Evolutionary conservation across 148 eudicot species (phyloP), one percentile per base, ranked within the genome.

Genomic region (Arctostaphylos glauca): DNA sequence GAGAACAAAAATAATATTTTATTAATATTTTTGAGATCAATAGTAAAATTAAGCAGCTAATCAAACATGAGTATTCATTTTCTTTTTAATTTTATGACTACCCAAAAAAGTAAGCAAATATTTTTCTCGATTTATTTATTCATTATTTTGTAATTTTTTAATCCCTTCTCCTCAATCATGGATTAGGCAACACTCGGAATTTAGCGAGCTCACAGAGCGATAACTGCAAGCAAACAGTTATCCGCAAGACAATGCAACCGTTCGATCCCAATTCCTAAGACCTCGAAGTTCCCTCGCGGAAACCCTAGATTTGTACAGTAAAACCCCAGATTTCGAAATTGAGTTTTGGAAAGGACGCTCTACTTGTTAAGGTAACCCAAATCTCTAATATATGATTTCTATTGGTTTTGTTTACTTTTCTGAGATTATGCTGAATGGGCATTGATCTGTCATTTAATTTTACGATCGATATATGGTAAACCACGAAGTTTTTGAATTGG

Each of bases 251-350:
- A 80, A 48, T 47, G 76, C 62, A 80, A 68, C 38, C 76, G 53
- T 12, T 1, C 76, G 7, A 66, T 21, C 62, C 2, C 43, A 38
- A 46, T 58, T 78, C 12, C n/a, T 9, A 68, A 50, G 64, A 66
- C 62, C 74, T 50, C 76, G 15, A 68, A 49, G 14, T 25, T 53
- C 18, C 75, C 19, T 80, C 60, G 43, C 16, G 10, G 68, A 19
- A 78, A 58, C 53, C 81, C 81, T 59, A 59, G 81, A 78, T 78
- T 78, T 43, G 52, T 19, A 18, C 31, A 5, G 48, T 66, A 9
- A 80, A 66, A 80, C 59, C 82, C 49, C 74, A 67, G 75, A 80
- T 80, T 67, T n/a, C 66, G 48, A 23, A 55, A 54, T 16, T 77
- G 66, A 48, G 49, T 54, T 78, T 56, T n/a, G 31, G 46, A 31